phyloP scores from a whole-genome alignment of 352 stramenopile species.

The Pythium biforme region DNA sequence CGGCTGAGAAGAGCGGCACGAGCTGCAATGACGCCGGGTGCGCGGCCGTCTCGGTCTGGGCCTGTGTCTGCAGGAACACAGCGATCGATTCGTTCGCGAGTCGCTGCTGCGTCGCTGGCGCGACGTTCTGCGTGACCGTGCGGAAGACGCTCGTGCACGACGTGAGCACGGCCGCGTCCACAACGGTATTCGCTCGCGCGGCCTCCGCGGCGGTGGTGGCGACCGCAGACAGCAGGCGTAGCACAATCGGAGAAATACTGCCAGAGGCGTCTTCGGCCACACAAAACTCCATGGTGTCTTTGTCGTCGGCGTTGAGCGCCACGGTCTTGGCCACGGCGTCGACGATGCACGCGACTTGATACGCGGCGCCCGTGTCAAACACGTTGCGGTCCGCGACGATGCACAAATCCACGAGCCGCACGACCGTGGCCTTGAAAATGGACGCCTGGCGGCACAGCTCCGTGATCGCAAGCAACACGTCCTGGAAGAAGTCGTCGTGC shows the following conservation, averaged over 20 bases:
- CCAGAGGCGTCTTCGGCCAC: conserved; percentile 28
- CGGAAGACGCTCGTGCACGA: conserved; percentile 65
- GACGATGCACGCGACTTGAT: conserved; percentile 52
- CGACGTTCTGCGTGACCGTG: conserved; percentile 78
- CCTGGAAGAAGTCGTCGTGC: conserved; percentile 65
- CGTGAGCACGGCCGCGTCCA: conserved; percentile 44
- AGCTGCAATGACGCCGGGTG: conserved; percentile 55
- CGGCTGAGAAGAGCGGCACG: conserved; percentile 68
- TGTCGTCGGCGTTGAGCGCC: conserved; percentile 68
- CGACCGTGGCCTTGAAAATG: conserved; percentile 82
- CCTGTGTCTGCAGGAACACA: conserved; percentile 54
- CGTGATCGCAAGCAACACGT: conserved; percentile 68
- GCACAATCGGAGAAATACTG: conserved; percentile 50
- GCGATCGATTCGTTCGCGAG: conserved; percentile 58
- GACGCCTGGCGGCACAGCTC: conserved; percentile 68
- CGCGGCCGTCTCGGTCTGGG: conserved; percentile 24
- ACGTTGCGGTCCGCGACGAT: conserved; percentile 24
- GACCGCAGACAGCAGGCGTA: conserved; percentile 58
- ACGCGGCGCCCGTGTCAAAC: conserved; percentile 27
- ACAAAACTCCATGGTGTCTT: conserved; percentile 82
- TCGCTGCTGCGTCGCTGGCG: conserved; percentile 54
- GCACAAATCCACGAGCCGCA: conserved; percentile 66
- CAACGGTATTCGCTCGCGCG: conserved; percentile 24
- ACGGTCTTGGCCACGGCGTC: conserved; percentile 80
- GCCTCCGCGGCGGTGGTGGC: conserved; percentile 56